A percentile compares a stretch with the other conserved stretches of the same genome.
Evolutionary conservation across 768 basidiomycete genomes (phyloP).

Genomic region (Termitomyces sp.): DNA sequence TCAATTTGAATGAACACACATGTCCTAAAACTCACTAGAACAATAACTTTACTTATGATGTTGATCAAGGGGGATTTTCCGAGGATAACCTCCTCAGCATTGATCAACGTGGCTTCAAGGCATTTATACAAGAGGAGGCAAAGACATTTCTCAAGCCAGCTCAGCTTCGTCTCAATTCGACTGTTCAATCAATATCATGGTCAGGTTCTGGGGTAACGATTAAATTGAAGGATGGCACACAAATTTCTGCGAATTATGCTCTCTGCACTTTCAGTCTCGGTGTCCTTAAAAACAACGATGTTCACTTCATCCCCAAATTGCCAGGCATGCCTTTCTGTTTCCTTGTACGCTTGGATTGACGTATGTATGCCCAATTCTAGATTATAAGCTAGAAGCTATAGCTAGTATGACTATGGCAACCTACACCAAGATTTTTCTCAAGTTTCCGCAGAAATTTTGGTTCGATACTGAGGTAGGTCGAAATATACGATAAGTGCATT

Average conservation of each 20-base stretch:
- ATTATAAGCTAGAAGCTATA: conserved; percentile 60
- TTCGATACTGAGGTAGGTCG: conserved; percentile 31
- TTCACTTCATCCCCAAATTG: conserved; percentile 46
- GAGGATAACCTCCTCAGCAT: conserved; percentile 45
- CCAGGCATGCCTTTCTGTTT: conserved; percentile 26
- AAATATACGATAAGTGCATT: neutral
- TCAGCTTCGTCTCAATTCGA: conserved; percentile 46
- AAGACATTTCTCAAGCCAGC: conserved; percentile 40
- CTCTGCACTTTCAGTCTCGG: conserved; percentile 67
- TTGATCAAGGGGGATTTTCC: conserved; percentile 52
- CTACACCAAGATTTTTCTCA: conserved; percentile 65
- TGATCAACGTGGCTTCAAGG: conserved; percentile 59
- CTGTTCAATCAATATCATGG: conserved; percentile 42
- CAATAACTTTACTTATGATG: conserved; percentile 55
- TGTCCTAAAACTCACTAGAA: conserved; percentile 27
- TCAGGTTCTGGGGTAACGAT: conserved; percentile 40
- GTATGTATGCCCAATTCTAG: conserved; percentile 1
- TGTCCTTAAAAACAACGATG: conserved; percentile 60
- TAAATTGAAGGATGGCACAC: conserved; percentile 34
- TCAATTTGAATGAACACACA: neutral
- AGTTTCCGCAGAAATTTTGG: conserved; percentile 58
- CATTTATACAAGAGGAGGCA: conserved; percentile 52
- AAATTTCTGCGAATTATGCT: conserved; percentile 48
- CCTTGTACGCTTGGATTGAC: neutral
- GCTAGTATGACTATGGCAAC: conserved; percentile 58